phyloP scores from a whole-genome alignment of 768 basidiomycete species.

The Pleurotus giganteus region DNA sequence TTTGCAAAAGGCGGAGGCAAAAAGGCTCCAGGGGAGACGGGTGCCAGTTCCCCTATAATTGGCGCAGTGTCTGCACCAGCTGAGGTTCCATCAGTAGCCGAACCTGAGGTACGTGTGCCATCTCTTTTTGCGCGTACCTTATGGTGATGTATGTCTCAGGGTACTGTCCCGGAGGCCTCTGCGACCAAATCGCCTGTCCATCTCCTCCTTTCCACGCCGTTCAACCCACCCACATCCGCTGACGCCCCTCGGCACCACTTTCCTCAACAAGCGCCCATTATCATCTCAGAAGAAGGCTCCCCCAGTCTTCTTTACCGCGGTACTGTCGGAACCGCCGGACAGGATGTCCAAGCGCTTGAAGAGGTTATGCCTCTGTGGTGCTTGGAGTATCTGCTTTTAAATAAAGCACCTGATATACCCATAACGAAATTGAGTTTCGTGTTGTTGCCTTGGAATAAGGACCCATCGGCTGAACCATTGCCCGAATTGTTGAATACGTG shows the following conservation, averaged over 20 bases:
- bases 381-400: slow-evolving; percentile 78
- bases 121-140: neutral
- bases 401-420: slow-evolving; percentile 51
- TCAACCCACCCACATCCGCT: slow-evolving; percentile 63
- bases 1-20: slow-evolving; percentile 61
- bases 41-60: slow-evolving; percentile 24
- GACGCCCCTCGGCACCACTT: slow-evolving; percentile 72
- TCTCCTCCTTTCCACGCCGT: slow-evolving; percentile 47
- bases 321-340: slow-evolving; percentile 49
- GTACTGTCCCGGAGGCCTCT: slow-evolving; percentile 19
- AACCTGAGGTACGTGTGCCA: slow-evolving; percentile 24
- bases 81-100: slow-evolving; percentile 20
- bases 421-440: slow-evolving; percentile 85
- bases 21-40: slow-evolving; percentile 31
- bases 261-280: slow-evolving; percentile 57
- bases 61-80: slow-evolving; percentile 25
- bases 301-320: slow-evolving; percentile 78
- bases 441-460: slow-evolving; percentile 73
- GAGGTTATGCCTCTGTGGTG: slow-evolving; percentile 85
- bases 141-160: slow-evolving; percentile 14
- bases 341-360: slow-evolving; percentile 55
- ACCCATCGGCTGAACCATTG: slow-evolving; percentile 56
- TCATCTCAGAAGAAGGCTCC: slow-evolving; percentile 80
- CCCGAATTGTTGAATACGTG: slow-evolving; percentile 87
- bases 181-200: slow-evolving; percentile 51